A percentile compares a stretch with the other conserved stretches of the same genome.
phyloP scores from a whole-genome alignment of 2,329 filamentous ascomycete species.

The Ascomycota sp. region DNA sequence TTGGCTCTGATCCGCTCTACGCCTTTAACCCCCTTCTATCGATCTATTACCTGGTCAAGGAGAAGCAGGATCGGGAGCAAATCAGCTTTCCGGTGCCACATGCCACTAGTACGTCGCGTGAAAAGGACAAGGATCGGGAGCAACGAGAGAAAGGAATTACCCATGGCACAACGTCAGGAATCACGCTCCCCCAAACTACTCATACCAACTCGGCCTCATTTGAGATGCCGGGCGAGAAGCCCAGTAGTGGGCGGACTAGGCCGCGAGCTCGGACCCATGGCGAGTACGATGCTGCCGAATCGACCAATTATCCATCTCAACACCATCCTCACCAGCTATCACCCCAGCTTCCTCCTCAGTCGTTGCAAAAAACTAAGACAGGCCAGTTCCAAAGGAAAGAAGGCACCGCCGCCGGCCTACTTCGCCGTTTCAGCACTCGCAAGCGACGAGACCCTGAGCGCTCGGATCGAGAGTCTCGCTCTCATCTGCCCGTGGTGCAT shows the following conservation, averaged over 20 bases:
- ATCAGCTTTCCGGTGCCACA: constrained; percentile 19
- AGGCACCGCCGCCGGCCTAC: constrained; percentile 62
- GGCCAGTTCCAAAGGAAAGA: constrained; percentile 59
- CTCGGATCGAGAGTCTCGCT: constrained; percentile 35
- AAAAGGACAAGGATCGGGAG: constrained; percentile 11
- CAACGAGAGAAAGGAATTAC: constrained; percentile 11
- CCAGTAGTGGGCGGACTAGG: constrained; percentile 63
- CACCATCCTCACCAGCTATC: background rate
- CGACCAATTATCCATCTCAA: constrained; percentile 6
- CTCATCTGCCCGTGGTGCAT: constrained; percentile 52
- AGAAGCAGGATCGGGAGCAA: constrained; percentile 72
- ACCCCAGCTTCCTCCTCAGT: constrained; percentile 14
- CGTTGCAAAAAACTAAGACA: constrained; percentile 31
- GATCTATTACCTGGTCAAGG: constrained; percentile 87
- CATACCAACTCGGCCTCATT: constrained; percentile 73
- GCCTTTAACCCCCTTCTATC: constrained; percentile 84
- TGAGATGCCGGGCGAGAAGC: constrained; percentile 76
- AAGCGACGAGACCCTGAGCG: constrained; percentile 48
- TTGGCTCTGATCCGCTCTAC: constrained; percentile 75
- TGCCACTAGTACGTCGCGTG: constrained; percentile 22
- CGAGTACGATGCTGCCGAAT: constrained; percentile 71
- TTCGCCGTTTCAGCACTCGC: constrained; percentile 81
- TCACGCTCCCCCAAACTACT: constrained; percentile 64
- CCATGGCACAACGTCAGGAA: constrained; percentile 41
- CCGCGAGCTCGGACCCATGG: constrained; percentile 83